Conservation (phyloP, 305 asterid genomes). For the Salvia sclarea region DNA sequence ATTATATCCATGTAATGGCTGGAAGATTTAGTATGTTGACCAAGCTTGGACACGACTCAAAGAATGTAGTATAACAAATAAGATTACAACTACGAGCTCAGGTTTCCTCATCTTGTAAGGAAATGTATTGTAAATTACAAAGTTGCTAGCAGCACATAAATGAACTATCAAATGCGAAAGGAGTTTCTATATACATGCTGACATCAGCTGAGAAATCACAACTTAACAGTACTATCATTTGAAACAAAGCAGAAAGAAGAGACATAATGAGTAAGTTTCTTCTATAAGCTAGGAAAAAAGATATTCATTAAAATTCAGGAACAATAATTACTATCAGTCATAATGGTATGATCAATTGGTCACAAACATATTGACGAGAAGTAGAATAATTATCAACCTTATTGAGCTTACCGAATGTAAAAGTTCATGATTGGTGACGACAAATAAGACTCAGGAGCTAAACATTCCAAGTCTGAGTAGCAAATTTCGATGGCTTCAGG, state of each 20-base stretch:
- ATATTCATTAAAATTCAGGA: constrained; percentile 2
- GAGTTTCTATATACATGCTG: not conserved
- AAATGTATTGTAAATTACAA: constrained; percentile 11
- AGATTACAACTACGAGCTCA: constrained; percentile 1
- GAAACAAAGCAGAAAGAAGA: constrained; percentile 25
- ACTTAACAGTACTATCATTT: constrained; percentile 21
- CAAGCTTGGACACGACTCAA: not conserved
- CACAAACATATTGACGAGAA: not conserved
- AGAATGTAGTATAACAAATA: not conserved
- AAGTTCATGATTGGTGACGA: constrained; percentile 88
- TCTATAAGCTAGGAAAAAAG: not conserved
- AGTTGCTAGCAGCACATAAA: constrained; percentile 17
- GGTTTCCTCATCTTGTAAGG: not conserved
- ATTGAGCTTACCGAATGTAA: constrained; percentile 72
- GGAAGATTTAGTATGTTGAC: not conserved
- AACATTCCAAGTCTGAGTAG: constrained; percentile 68
- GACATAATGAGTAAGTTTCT: constrained; percentile 11
- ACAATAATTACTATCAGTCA: not conserved
- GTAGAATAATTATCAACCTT: constrained; percentile 17
- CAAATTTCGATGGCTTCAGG: constrained; percentile 70
- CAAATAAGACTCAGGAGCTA: constrained; percentile 77
- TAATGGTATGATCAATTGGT: not conserved
- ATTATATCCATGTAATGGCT: not conserved
- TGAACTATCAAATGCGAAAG: constrained; percentile 15
- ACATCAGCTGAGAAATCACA: constrained; percentile 6